Base-by-base conservation (phyloP, 2,329 filamentous ascomycete genomes). In the Aspergillus sp. region DNA sequence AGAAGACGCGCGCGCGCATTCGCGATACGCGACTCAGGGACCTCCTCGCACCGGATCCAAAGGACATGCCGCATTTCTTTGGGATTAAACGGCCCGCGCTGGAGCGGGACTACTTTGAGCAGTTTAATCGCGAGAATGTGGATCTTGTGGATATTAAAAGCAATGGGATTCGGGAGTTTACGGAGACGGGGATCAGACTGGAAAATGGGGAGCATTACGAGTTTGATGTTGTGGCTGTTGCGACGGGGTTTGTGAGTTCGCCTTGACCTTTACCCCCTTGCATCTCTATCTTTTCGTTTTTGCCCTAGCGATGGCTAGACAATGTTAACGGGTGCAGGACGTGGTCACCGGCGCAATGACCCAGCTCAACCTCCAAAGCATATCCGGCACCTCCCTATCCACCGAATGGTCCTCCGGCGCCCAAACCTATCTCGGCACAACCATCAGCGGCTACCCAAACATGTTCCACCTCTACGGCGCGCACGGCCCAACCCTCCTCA, bases 401-500 rank as follows among this genome's bases (percentile, higher is more conserved):
- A 71, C 79, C 7, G 73, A 79, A 22, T 82, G 80, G 66, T 68
- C 68, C 19, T 58, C 73, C 0, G 77, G 77, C 0, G 75, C 76
- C 3, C 69, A 70, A 31, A 80, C 80, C 0, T 79, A 77, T 56
- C 71, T 84, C 1, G 83, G 82, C 1, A 75, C 79, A 8, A 76
- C 77, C 0, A 74, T 80, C n/a, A 64, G 74, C 7, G 75, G 76
- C 4, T 82, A 81, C 64, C 80, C 81, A 0, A 84, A 85, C 59
- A 76, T 84, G 74, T 83, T 84, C 73, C 80, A 81, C 61, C 68
- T 84, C 55, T 87, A 87, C 68, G 85, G 85, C 0, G 76, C 81
- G 0, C 85, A 88, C 23, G 83, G 78, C 0, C 86, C 85, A 0
- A 87, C 84, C 0, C 78, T 84, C 0, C 75, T 87, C 8, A 72